Evolutionary conservation across 2,329 filamentous ascomycete species (phyloP).

Genomic region (Metarhizium sp.): DNA sequence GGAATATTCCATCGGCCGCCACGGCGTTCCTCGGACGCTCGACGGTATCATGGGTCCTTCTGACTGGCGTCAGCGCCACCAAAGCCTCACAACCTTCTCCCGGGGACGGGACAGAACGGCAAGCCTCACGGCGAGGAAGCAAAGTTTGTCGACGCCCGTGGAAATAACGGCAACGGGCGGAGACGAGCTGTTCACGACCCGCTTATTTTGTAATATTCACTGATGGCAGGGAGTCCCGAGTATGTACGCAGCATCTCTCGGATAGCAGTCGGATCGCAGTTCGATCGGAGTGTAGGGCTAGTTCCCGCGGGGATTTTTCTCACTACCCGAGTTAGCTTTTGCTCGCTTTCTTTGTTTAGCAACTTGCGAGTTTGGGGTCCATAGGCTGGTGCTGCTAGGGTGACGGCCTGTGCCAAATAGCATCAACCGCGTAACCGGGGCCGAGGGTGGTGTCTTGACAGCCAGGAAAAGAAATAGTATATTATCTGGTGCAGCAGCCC

Average conservation of each 20-base stretch:
- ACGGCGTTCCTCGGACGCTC: neutral
- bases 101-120: neutral
- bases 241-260: too few species aligned
- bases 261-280: neutral
- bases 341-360: neutral
- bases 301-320: neutral
- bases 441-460: too few species aligned
- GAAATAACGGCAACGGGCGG: neutral
- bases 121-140: neutral
- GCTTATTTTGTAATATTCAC: neutral
- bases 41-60: neutral
- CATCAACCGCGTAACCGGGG: too few species aligned
- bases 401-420: too few species aligned
- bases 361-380: neutral
- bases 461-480: too few species aligned
- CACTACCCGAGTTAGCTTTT: neutral
- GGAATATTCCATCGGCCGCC: neutral
- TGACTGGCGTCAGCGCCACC: neutral
- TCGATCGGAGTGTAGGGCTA: neutral
- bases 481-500: too few species aligned
- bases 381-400: neutral
- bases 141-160: neutral
- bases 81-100: neutral
- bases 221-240: too few species aligned
- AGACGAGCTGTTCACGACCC: neutral